Evolutionary conservation across 2,329 filamentous ascomycete species (phyloP).

Genomic region (Mycosphaerelloides madeirae): DNA sequence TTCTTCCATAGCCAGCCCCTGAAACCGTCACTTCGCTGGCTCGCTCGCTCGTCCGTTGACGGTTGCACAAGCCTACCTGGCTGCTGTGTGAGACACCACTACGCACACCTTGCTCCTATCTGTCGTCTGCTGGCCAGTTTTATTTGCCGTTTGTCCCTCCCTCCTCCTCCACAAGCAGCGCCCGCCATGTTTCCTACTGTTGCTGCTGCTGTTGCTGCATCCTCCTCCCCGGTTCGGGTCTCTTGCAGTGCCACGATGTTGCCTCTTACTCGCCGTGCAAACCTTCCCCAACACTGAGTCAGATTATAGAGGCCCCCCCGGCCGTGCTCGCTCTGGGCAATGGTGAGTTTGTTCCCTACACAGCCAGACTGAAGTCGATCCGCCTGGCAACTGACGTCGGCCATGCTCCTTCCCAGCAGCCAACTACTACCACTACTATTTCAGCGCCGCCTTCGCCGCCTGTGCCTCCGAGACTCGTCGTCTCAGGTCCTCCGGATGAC

Average conservation of each 20-base stretch:
- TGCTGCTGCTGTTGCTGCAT: conserved; percentile 8
- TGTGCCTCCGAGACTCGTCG: conserved; percentile 22
- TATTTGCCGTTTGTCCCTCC: conserved; percentile 9
- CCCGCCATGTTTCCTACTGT: conserved; percentile 12
- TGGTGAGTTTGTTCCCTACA: conserved; percentile 22
- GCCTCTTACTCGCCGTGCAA: conserved; percentile 7
- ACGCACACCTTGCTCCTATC: not conserved
- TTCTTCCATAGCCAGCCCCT: conserved; percentile 20
- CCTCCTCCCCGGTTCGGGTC: conserved; percentile 8
- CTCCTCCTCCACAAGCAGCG: conserved; percentile 12
- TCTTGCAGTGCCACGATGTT: conserved; percentile 12
- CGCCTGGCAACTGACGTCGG: conserved; percentile 16
- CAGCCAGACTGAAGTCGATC: conserved; percentile 9
- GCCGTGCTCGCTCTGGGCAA: conserved; percentile 10
- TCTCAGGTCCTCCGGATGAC: conserved; percentile 23
- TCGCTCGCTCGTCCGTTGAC: no score
- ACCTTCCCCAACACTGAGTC: conserved; percentile 20
- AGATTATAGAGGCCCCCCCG: conserved; percentile 15
- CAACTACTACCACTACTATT: conserved; percentile 12
- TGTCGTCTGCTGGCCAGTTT: not conserved
- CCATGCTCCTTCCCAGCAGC: conserved; percentile 16
- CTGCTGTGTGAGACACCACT: conserved; percentile 20
- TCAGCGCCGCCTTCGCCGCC: conserved; percentile 14
- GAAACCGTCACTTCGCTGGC: conserved; percentile 17
- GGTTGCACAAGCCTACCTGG: conserved; percentile 19